These are phyloP conservation scores for Coemansia sp. DNA, from an alignment of 192 early-diverging fungal genomes.

Conservation along the genomic window DNA sequence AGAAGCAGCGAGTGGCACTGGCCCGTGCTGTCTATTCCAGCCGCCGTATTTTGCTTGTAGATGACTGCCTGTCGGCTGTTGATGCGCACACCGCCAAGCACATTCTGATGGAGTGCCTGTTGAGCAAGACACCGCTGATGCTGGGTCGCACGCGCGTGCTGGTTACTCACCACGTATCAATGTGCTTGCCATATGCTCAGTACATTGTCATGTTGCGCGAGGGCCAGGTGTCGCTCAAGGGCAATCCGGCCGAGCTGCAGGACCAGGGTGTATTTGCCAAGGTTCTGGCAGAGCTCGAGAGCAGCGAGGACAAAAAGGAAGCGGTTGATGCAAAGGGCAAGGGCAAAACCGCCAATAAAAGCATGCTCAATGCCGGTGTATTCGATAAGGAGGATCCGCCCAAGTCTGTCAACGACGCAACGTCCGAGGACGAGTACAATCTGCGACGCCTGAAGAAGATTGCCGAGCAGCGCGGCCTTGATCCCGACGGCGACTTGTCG, in stretches of 20 bases:
- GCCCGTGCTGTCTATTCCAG: slow-evolving; percentile 81
- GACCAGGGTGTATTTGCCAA: slow-evolving; percentile 36
- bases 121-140: slow-evolving; percentile 61
- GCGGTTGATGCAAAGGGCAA: slow-evolving; percentile 27
- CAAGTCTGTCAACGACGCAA: slow-evolving; percentile 7
- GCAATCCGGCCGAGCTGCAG: slow-evolving; percentile 55
- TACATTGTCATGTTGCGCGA: slow-evolving; percentile 63
- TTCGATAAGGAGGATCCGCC: slow-evolving; percentile 11
- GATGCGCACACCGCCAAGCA: slow-evolving; percentile 90
- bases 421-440: slow-evolving; percentile 31
- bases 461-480: slow-evolving; percentile 33
- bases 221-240: slow-evolving; percentile 59
- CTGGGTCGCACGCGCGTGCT: slow-evolving; percentile 75
- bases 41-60: slow-evolving; percentile 66
- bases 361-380: slow-evolving; percentile 29
- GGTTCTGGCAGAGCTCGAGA: slow-evolving; percentile 7
- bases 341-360: neutral
- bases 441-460: slow-evolving; percentile 22
- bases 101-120: slow-evolving; percentile 74
- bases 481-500: slow-evolving; percentile 26
- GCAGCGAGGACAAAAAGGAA: slow-evolving; percentile 21
- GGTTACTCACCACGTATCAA: slow-evolving; percentile 79
- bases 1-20: slow-evolving; percentile 80
- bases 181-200: slow-evolving; percentile 53
- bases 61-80: slow-evolving; percentile 90